These are phyloP conservation scores for Pythium scleroteichum DNA, from an alignment of 352 stramenopile genomes.

Conservation along the genomic window DNA sequence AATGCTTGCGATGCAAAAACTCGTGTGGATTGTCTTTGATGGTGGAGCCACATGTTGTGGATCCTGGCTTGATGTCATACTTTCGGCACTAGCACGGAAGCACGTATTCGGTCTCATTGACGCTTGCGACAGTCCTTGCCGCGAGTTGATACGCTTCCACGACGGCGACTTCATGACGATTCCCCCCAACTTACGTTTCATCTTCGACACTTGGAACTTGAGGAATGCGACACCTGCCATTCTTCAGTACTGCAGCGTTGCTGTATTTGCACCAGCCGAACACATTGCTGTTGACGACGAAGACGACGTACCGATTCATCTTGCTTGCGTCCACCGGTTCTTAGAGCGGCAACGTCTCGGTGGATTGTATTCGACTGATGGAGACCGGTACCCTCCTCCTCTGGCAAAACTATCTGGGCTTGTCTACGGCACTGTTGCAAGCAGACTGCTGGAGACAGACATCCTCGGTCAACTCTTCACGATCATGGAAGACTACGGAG, in stretches of 20 bases:
- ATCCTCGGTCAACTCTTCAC: constrained; percentile 28
- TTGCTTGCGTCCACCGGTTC: constrained; percentile 33
- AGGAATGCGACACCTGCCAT: constrained; percentile 17
- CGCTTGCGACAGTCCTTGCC: neutral
- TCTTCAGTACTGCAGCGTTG: constrained; percentile 25
- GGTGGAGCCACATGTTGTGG: constrained; percentile 14
- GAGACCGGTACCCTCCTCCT: neutral
- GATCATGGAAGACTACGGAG: constrained; percentile 35
- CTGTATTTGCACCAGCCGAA: constrained; percentile 19
- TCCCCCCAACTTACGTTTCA: constrained; percentile 58
- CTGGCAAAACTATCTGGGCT: constrained; percentile 3
- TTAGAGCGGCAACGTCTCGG: constrained; percentile 26
- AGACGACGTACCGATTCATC: constrained; percentile 28
- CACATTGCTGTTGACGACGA: constrained; percentile 11
- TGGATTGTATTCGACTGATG: constrained; percentile 4
- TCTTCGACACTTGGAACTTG: constrained; percentile 53
- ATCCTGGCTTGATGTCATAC: constrained; percentile 25
- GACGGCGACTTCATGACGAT: constrained; percentile 53
- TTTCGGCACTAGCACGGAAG: constrained; percentile 12
- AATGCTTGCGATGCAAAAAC: constrained; percentile 24
- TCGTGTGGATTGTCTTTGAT: constrained; percentile 30
- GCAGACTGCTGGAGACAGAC: constrained; percentile 26
- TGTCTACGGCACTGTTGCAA: constrained; percentile 29
- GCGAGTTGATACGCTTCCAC: constrained; percentile 15
- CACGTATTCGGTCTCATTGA: constrained; percentile 5